Evolutionary conservation across 1,284 basidiomycete genomes (phyloP), one percentile per base, ranked within the genome.

Genomic region (Phellopilus nigrolimitatus): DNA sequence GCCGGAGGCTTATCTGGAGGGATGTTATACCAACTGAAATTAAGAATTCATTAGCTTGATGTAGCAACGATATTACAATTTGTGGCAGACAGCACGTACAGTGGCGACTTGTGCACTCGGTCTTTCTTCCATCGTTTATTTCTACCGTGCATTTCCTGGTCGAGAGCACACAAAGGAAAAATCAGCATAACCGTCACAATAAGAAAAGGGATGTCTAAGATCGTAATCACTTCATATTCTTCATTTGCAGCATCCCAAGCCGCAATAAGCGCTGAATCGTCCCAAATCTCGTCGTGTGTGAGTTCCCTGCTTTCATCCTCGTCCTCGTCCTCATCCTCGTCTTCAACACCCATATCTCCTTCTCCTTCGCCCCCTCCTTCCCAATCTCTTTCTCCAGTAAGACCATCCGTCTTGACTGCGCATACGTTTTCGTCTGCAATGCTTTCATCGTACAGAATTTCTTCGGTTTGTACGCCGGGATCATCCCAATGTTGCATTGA

Each of bases 241-340:
- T 85, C 84, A 56, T 74, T 78, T 15, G 87, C 88, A 54, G 87
- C 81, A 62, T 89, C 76, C 88, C 88, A 90, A 19, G 87, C 88
- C 48, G 84, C 74, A 38, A 90, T 77, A 52, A 91, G 74, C 3
- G 84, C 86, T 36, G 84, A 84, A 62, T 91, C 87, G 58, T 91
- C 88, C 87, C 87, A 90, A 34, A 88, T 80, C 60, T 90, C 88
- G 45, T 81, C 76, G 34, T 83, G 74, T 3, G 81, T 80, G 51
- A 89, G 71, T 51, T 79, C 73, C 44, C 81, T 71, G 57, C 78
- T 79, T 60, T 81, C 75, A 40, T 76, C 74, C 43, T 70, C 68
- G 7, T 68, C 69, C 5, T 66, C 64, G 21, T 61, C 65, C 9
- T 59, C n/a, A n/a, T n/a, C n/a, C n/a, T n/a, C 56, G 13, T 62